These are phyloP conservation scores for Rhodosporidiobolus sp. DNA, from an alignment of 768 basidiomycete genomes.

Conservation along the genomic window DNA sequence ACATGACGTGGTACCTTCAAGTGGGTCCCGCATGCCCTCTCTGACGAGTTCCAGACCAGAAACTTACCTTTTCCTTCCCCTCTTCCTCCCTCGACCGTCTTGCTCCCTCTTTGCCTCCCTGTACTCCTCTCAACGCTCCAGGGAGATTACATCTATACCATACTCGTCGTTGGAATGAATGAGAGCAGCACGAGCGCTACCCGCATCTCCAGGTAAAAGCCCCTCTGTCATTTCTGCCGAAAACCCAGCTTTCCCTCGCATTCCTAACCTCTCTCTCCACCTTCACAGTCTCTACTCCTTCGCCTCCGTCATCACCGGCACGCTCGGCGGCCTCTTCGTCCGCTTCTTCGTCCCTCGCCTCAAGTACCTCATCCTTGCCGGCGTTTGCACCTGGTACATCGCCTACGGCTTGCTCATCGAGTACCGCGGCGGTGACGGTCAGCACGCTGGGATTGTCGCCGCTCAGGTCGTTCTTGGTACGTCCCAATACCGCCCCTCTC, in stretches of 20 bases:
- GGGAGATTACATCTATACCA: conserved; percentile 45
- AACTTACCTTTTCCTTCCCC: conserved; percentile 8
- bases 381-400: conserved; percentile 44
- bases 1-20: conserved; percentile 10
- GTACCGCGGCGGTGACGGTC: conserved; percentile 33
- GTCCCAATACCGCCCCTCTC: conserved; percentile 11
- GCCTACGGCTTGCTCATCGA: conserved; percentile 46
- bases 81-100: neutral
- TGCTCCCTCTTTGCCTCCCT: no score
- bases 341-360: conserved; percentile 43
- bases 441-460: conserved; percentile 41
- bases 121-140: no score
- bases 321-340: conserved; percentile 45
- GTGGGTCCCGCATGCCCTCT: neutral
- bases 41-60: conserved; percentile 43
- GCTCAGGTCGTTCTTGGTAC: conserved; percentile 45
- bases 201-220: no score
- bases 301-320: conserved; percentile 45
- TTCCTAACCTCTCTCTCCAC: conserved; percentile 1
- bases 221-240: no score
- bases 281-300: conserved; percentile 46
- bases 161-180: no score
- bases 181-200: no score
- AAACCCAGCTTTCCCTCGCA: no score
- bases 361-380: conserved; percentile 46